A percentile compares a stretch with the other conserved stretches of the same genome.
Evolutionary conservation across 805 yeast genomes (phyloP).

Genomic region (Hanseniaspora thailandica): DNA sequence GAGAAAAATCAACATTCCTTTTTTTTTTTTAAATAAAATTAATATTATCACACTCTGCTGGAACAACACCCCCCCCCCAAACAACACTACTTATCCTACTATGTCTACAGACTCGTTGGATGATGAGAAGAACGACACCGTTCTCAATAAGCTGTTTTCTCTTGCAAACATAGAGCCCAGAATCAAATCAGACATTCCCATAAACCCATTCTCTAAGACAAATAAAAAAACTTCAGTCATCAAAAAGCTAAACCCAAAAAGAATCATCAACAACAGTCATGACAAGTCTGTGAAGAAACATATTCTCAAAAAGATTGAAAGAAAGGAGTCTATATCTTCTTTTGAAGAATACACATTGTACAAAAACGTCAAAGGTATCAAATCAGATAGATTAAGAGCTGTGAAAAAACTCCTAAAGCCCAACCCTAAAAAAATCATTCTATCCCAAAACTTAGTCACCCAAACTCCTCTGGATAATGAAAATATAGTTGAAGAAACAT

Average conservation of each 20-base stretch:
- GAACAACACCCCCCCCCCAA: background rate
- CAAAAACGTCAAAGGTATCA: constrained; percentile 44
- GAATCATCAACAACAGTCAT: background rate
- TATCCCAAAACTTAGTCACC: constrained; percentile 22
- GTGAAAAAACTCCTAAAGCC: constrained; percentile 51
- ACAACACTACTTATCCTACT: background rate
- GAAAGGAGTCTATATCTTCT: constrained; percentile 36
- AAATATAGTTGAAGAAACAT: constrained; percentile 21
- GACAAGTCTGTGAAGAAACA: background rate
- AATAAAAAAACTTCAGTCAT: background rate
- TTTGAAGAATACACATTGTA: constrained; percentile 52
- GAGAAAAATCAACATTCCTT: too few relatives aligned
- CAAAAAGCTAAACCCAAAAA: background rate
- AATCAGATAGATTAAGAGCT: constrained; percentile 59
- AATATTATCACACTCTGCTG: too few relatives aligned
- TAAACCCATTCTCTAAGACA: background rate
- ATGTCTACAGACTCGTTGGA: background rate
- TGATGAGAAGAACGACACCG: background rate
- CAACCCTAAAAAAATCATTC: constrained; percentile 22
- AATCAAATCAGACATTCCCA: background rate
- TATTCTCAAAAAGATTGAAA: background rate
- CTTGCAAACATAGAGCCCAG: constrained; percentile 31
- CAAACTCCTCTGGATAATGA: constrained; percentile 21
- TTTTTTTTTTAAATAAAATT: too few relatives aligned
- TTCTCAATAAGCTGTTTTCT: background rate